Percentiles rank a stretch among this genome's conserved stretches.
phyloP scores from a whole-genome alignment of 352 stramenopile species.

The Phytophthora agathidicida region DNA sequence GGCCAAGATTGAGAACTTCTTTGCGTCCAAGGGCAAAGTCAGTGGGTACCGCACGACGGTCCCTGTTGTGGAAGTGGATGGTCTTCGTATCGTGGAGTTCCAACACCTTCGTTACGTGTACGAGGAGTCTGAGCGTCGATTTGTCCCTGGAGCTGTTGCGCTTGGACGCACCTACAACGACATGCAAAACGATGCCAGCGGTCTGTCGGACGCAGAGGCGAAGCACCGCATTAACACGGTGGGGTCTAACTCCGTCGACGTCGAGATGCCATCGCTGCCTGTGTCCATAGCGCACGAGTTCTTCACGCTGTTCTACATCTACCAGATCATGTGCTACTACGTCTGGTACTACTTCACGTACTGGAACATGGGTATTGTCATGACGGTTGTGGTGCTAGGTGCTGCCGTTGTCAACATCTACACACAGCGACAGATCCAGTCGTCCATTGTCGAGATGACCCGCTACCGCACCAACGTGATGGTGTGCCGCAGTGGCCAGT shows the following conservation, averaged over 20 bases:
- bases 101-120: constrained; percentile 44
- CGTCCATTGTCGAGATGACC: constrained; percentile 50
- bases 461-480: constrained; percentile 55
- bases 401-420: constrained; percentile 51
- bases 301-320: constrained; percentile 54
- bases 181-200: constrained; percentile 13
- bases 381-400: constrained; percentile 42
- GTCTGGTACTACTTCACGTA: constrained; percentile 68
- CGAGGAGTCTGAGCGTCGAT: constrained; percentile 23
- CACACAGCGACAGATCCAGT: constrained; percentile 48
- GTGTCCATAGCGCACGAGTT: constrained; percentile 41
- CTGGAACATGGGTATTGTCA: constrained; percentile 48
- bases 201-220: constrained; percentile 7
- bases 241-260: constrained; percentile 24
- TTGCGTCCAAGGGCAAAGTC: constrained; percentile 29
- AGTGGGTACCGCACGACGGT: constrained; percentile 21
- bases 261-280: constrained; percentile 46
- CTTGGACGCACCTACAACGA: constrained; percentile 26
- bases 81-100: constrained; percentile 34
- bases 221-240: constrained; percentile 21
- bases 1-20: constrained; percentile 27
- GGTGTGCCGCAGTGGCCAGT: constrained; percentile 47
- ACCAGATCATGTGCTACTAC: constrained; percentile 65
- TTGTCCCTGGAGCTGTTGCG: constrained; percentile 32
- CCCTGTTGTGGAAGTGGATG: constrained; percentile 16